These are phyloP conservation scores for Fusarium buxicola DNA, from an alignment of 2,329 filamentous ascomycete species.

Conservation along the genomic window DNA sequence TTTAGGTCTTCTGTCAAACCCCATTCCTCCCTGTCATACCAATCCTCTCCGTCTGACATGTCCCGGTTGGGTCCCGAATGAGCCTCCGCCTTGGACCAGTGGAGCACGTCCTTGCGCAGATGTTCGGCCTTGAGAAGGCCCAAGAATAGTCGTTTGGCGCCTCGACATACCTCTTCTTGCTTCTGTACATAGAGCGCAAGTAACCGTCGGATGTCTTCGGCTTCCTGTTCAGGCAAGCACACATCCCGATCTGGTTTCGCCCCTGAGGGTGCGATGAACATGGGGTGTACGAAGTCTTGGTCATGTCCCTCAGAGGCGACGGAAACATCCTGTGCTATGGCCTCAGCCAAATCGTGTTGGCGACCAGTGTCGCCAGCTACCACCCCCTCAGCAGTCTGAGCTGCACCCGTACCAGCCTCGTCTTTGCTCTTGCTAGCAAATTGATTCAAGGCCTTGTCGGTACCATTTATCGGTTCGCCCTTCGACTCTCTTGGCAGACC, in stretches of 20 bases:
- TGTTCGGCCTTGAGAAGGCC: constrained; percentile 80
- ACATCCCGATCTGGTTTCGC: constrained; percentile 76
- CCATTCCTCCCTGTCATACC: constrained; percentile 88
- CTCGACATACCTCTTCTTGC: constrained; percentile 84
- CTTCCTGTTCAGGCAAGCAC: constrained; percentile 78
- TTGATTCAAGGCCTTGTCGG: constrained; percentile 5
- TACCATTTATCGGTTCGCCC: constrained; percentile 15
- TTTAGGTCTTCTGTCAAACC: constrained; percentile 77
- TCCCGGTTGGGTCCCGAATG: constrained; percentile 75
- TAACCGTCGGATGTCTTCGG: constrained; percentile 80
- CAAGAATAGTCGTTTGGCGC: constrained; percentile 73
- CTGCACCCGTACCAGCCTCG: neutral
- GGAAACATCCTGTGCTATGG: constrained; percentile 13
- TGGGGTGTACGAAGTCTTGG: constrained; percentile 75
- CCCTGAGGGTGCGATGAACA: constrained; percentile 74
- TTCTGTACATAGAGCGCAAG: constrained; percentile 85
- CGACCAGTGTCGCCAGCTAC: constrained; percentile 7
- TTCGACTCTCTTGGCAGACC: neutral
- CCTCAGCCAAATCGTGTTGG: constrained; percentile 21
- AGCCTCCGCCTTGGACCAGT: constrained; percentile 82
- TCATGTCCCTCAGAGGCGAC: constrained; percentile 42
- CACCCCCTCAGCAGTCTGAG: constrained; percentile 8
- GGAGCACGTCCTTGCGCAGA: constrained; percentile 76
- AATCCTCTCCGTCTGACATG: constrained; percentile 90
- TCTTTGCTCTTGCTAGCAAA: constrained; percentile 1